phyloP scores from a whole-genome alignment of 2,329 filamentous ascomycete genomes.

The Sphaceloma murrayae region DNA sequence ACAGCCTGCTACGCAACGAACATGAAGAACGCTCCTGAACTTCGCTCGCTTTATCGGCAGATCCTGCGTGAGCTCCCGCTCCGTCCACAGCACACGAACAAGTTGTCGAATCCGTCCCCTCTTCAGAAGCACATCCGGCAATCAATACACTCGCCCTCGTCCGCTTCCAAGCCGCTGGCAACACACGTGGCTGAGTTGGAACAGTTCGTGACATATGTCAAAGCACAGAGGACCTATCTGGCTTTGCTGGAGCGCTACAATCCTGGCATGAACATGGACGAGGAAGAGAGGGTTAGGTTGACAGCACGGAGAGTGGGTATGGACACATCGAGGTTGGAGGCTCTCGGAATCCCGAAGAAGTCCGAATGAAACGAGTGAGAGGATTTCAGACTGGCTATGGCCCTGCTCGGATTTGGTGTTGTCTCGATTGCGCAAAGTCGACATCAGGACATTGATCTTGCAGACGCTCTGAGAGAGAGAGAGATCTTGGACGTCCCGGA shows the following conservation, averaged over 20 bases:
- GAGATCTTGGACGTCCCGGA: too few relatives aligned
- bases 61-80: conserved; percentile 83
- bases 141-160: conserved; percentile 41
- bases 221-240: conserved; percentile 75
- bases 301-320: conserved; percentile 82
- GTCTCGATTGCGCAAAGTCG: too few relatives aligned
- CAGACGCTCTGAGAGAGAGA: too few relatives aligned
- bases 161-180: conserved; percentile 24
- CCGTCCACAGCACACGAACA: conserved; percentile 46
- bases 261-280: conserved; percentile 78
- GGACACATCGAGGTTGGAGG: conserved; percentile 38
- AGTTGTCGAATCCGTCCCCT: conserved; percentile 50
- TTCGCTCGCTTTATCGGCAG: conserved; percentile 76
- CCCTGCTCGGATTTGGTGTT: too few relatives aligned
- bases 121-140: conserved; percentile 61
- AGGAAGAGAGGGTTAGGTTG: conserved; percentile 72
- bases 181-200: conserved; percentile 48
- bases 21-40: conserved; percentile 32
- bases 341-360: not conserved
- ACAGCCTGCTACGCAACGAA: too few relatives aligned
- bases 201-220: conserved; percentile 70
- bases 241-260: conserved; percentile 85
- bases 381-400: too few relatives aligned
- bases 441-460: too few relatives aligned
- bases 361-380: not conserved